Percentiles rank a stretch among this genome's conserved stretches.
Evolutionary conservation across 257 asterid species (phyloP).

Genomic region (Cinchona pubescens): DNA sequence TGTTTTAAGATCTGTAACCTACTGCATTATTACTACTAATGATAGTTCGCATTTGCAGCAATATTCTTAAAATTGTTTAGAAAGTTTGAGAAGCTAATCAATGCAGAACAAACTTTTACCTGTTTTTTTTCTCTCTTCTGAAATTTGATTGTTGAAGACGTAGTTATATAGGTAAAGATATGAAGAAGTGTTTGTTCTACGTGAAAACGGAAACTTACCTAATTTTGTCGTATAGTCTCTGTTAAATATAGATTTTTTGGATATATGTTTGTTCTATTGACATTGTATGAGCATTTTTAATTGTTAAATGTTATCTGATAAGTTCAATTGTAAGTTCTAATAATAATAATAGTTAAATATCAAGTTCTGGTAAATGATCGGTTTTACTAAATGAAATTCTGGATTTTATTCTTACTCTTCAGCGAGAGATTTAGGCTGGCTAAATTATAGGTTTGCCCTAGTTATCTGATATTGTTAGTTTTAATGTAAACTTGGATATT

Average conservation of each 20-base stretch:
- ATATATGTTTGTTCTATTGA: background rate
- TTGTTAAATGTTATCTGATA: too few relatives aligned
- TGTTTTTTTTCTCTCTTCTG: background rate
- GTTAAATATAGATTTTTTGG: background rate
- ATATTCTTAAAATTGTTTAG: too few relatives aligned
- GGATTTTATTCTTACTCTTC: background rate
- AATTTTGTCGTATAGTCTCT: too few relatives aligned
- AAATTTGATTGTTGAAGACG: background rate
- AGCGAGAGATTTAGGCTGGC: background rate
- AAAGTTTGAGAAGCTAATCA: too few relatives aligned
- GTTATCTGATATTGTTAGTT: background rate
- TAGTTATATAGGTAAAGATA: background rate
- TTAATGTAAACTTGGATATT: background rate
- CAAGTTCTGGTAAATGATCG: background rate
- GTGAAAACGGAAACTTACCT: background rate
- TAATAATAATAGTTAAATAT: too few relatives aligned
- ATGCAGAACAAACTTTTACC: too few relatives aligned
- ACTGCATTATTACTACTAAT: background rate
- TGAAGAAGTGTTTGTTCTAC: background rate
- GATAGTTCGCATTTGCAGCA: too few relatives aligned
- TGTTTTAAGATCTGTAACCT: background rate
- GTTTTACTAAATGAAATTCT: background rate
- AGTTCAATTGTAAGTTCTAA: too few relatives aligned
- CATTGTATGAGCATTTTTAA: too few relatives aligned
- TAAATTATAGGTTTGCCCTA: background rate